Percentiles rank a stretch among this genome's conserved stretches.
Conservation (phyloP, 345 rosid genomes). For the Toxicodendron radicans region DNA sequence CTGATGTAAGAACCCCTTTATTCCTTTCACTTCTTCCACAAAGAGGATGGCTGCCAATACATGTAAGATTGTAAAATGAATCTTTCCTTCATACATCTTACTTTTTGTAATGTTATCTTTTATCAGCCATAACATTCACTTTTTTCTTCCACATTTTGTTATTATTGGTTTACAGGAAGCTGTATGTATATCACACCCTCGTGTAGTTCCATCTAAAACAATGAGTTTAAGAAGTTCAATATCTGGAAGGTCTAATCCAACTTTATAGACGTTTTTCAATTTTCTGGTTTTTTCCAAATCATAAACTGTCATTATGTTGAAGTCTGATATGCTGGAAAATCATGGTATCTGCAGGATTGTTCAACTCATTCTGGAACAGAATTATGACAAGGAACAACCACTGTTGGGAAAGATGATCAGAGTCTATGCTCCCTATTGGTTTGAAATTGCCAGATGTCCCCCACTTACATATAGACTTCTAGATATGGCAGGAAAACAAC, state of each 20-base stretch:
- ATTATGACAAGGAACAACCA: slow-evolving; percentile 59
- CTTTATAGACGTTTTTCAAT: slow-evolving; percentile 1
- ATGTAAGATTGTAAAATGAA: slow-evolving; percentile 43
- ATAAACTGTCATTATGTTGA: slow-evolving; percentile 13
- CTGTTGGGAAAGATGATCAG: slow-evolving; percentile 59
- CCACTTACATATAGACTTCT: slow-evolving; percentile 66
- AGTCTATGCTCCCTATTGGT: slow-evolving; percentile 92
- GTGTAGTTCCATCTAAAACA: slow-evolving; percentile 72
- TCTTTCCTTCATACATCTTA: slow-evolving; percentile 1
- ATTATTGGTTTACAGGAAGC: slow-evolving; percentile 59
- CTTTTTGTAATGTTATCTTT: not conserved
- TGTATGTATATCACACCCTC: slow-evolving; percentile 84
- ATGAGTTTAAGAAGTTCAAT: slow-evolving; percentile 75
- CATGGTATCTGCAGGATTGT: slow-evolving; percentile 61
- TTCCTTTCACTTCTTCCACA: slow-evolving; percentile 81
- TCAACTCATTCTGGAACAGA: slow-evolving; percentile 83
- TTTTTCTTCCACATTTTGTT: slow-evolving; percentile 12
- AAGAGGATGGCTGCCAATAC: slow-evolving; percentile 82
- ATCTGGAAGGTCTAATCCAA: slow-evolving; percentile 73
- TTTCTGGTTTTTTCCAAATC: slow-evolving; percentile 10
- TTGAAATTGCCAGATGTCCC: slow-evolving; percentile 83
- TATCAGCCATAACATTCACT: not conserved
- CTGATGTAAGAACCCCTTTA: slow-evolving; percentile 67
- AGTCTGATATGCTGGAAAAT: slow-evolving; percentile 28
- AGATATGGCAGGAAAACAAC: slow-evolving; percentile 53